Base-by-base conservation (phyloP, 164 flowering plant genomes). In the Aristolochia fimbriata region DNA sequence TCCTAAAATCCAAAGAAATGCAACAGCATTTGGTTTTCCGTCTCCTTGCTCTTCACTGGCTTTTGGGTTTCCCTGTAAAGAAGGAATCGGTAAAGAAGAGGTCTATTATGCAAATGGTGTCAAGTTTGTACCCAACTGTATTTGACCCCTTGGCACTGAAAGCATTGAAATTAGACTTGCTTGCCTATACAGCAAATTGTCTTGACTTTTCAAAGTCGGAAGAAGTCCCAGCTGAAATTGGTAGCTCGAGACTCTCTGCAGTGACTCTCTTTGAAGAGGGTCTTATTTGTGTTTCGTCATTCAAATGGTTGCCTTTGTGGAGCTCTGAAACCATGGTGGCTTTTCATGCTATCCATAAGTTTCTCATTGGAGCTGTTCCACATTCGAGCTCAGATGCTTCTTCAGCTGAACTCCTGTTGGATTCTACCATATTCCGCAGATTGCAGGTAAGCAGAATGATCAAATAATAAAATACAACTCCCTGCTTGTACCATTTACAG, bases 271-370 rank as follows among this genome's bases (percentile, higher is more conserved):
- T 93, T 60, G 74, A 85, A 66, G 87, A 86, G 58, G 85, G 86
- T 24, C 83, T 90, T 57, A 73, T 85, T 19, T 90, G 82, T 62
- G 91, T 90, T 59, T 86, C 91, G 0, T 80, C 79, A 41, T 93
- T 86, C 73, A 83, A 88, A 67, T 90, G 96, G 95, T 66, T 93
- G 75, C 95, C 97, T 15, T 83, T 92, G 14, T 82, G 88, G 87
- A 90, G 97, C 80, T 70, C 93, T 0, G 99, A 93, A 74, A 90
- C 95, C 60, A 76, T 85, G 1, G 86, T 90, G 64, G 96, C 95
- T 11, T 90, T 88, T 56, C 90, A 91, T 9, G 59, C 76, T 45
- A 79, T 90, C 55, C 95, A 86, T 75, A 93, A 81, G 78, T 86
- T 93, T 65, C 65, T 88, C 74, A 78, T 88, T 16, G 85, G 91